phyloP scores from a whole-genome alignment of 129 eudicot genomes.

The Centaurea solstitialis region DNA sequence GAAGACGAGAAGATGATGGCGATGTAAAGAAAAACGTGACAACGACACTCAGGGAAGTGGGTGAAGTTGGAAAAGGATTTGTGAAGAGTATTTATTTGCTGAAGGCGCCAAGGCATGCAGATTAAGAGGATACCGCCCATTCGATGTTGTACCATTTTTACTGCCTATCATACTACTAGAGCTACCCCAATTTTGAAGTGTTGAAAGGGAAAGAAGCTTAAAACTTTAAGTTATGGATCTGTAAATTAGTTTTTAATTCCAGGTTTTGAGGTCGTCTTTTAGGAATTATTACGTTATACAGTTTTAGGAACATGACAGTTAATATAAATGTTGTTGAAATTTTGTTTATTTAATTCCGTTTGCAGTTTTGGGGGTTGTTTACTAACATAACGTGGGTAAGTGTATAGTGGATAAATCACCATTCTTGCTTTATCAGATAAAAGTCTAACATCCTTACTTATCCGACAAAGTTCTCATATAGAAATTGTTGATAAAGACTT shows the following conservation, averaged over 20 bases:
- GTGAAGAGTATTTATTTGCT: constrained; percentile 72
- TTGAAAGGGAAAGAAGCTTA: constrained; percentile 13
- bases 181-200: constrained; percentile 26
- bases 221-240: neutral
- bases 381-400: neutral
- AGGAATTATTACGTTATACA: neutral
- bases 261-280: neutral
- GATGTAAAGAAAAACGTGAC: constrained; percentile 31
- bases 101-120: constrained; percentile 59
- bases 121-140: constrained; percentile 4
- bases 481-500: no score
- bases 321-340: neutral
- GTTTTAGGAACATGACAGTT: neutral
- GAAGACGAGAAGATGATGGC: constrained; percentile 52
- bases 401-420: neutral
- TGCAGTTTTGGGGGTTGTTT: neutral
- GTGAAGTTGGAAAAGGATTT: constrained; percentile 88
- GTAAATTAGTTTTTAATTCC: constrained; percentile 7
- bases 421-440: neutral
- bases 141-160: constrained; percentile 26
- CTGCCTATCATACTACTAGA: neutral
- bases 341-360: neutral
- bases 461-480: no score
- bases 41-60: constrained; percentile 56
- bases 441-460: no score